Evolutionary conservation across 805 yeast species (phyloP).

Genomic region (Phaffomyces opuntiae): DNA sequence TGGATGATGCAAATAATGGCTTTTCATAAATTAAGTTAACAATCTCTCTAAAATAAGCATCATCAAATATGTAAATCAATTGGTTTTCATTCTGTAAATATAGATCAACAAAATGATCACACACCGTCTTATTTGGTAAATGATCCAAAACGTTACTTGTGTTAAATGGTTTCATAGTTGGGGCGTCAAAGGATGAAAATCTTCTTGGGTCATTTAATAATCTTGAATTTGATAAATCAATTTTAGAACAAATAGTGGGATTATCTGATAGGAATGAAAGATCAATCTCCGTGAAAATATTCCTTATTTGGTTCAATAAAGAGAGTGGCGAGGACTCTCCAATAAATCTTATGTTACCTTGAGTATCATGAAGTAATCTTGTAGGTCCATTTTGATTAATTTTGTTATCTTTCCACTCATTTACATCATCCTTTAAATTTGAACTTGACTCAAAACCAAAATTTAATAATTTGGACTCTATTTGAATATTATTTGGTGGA

Average conservation of each 20-base stretch:
- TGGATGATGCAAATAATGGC: not conserved
- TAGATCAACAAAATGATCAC: not conserved
- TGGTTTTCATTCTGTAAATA: not conserved
- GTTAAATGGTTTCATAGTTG: not conserved
- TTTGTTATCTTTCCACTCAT: not conserved
- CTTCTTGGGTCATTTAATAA: constrained; percentile 1
- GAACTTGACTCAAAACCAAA: not conserved
- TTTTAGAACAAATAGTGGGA: not conserved
- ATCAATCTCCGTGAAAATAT: not conserved
- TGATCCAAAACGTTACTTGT: not conserved
- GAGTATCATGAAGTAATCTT: not conserved
- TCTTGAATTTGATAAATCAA: not conserved
- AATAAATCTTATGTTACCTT: not conserved
- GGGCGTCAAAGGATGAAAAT: not conserved
- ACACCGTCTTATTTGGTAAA: not conserved
- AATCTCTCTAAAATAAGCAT: not conserved
- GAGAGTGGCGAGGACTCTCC: not conserved
- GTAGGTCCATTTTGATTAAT: not conserved
- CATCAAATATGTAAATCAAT: not conserved
- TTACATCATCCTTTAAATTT: not conserved
- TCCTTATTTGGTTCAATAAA: not conserved
- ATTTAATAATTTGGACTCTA: not conserved
- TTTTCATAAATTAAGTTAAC: not conserved
- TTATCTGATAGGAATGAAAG: not conserved
- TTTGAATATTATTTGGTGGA: not conserved